Percentiles rank a stretch among this genome's conserved stretches.
Evolutionary conservation across 768 basidiomycete species (phyloP).

Genomic region (Hortiboletus campestris): DNA sequence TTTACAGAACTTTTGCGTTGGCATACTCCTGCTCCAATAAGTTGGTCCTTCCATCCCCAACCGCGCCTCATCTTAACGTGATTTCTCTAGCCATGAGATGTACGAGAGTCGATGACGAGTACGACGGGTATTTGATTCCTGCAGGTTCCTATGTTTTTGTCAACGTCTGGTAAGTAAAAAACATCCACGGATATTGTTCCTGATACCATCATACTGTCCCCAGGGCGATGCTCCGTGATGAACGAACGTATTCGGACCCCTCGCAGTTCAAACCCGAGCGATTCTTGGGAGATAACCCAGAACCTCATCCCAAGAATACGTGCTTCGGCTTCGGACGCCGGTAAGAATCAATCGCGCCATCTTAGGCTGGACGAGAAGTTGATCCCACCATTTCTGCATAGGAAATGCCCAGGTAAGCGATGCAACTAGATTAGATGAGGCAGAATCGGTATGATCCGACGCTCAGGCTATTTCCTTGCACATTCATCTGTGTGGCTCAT

Average conservation of each 20-base stretch:
- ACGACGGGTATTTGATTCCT: slow-evolving; percentile 24
- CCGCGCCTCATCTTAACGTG: background rate
- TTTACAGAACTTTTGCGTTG: slow-evolving; percentile 28
- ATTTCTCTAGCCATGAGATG: slow-evolving; percentile 8
- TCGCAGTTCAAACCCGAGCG: slow-evolving; percentile 25
- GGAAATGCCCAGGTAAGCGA: slow-evolving; percentile 14
- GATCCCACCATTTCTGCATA: background rate
- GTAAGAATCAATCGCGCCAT: background rate
- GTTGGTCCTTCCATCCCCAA: background rate
- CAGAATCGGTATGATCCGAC: background rate
- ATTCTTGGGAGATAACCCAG: slow-evolving; percentile 21
- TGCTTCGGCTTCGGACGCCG: slow-evolving; percentile 21
- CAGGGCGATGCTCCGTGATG: slow-evolving; percentile 21
- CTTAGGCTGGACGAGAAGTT: background rate
- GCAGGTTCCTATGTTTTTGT: slow-evolving; percentile 16
- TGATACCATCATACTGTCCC: background rate
- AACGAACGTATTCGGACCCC: slow-evolving; percentile 13
- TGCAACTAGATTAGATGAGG: background rate
- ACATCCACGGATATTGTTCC: background rate
- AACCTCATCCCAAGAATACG: slow-evolving; percentile 10
- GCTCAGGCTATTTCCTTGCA: slow-evolving; percentile 27
- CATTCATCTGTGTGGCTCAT: slow-evolving; percentile 26
- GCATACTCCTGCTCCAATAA: slow-evolving; percentile 16
- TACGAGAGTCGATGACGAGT: slow-evolving; percentile 14
- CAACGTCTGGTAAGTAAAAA: slow-evolving; percentile 15